Base-by-base conservation (phyloP, 495 filamentous ascomycete species). In the Aspergillus homomorphus region DNA sequence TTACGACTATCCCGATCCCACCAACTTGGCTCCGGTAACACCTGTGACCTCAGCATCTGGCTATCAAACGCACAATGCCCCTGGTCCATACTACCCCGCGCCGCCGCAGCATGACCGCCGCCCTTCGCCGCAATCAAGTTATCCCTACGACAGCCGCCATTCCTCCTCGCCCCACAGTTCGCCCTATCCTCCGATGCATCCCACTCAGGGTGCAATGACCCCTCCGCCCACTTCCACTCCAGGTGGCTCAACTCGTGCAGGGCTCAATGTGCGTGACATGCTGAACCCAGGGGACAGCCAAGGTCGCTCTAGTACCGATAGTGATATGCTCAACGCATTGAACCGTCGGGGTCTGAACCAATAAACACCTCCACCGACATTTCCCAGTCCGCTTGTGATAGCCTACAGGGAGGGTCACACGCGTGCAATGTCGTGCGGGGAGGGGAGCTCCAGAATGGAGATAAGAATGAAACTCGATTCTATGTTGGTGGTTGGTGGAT, bases 1-100 rank as follows among this genome's bases (percentile, higher is more conserved):
- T 16, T 82, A 73, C 62, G 77, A 81, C 54, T 82, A 83, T 55
- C 80, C 80, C 26, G 80, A 83, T 63, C 80, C 80, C 12, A 80
- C 78, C 42, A 78, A 79, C 59, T 69, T 83, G 24, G 80, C 78
- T 20, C 80, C 80, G 18, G 77, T 80, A 30, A 82, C 79, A 19
- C 80, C 80, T 50, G 73, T 73, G 14, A 72, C 73, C 19, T 79
- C 80, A 50, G 70, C 73, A 20, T 69, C 78, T 42, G 79, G 77
- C 63, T 83, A 78, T 69, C 79, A 69, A 60, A 66, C 73, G 44
- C 73, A 77, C 53, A 69, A 74, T n/a, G 69, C 71, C 42, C 69
- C 74, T 20, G 70, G 68, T 58, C 72, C 77, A 20, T 83, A 83
- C 62, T 78, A 78, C 59, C 72, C 75, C 19, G n/a, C n/a, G n/a